Conservation (phyloP, 495 filamentous ascomycete species). For the Hypoxylon trugodes region DNA sequence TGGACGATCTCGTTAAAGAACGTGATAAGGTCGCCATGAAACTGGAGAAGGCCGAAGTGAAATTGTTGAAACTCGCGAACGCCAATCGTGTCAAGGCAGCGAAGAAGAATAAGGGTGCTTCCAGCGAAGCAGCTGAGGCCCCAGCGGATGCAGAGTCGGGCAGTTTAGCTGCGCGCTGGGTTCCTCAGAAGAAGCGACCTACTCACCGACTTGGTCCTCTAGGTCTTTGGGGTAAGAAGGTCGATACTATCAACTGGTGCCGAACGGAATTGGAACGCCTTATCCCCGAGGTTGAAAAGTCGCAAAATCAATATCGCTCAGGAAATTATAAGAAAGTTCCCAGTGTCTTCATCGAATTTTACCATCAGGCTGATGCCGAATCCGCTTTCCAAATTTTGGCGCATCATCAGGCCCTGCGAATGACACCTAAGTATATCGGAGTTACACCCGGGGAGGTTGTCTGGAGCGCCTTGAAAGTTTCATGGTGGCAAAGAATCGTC, state of each 20-base stretch:
- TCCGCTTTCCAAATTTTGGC: constrained; percentile 84
- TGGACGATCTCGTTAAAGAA: constrained; percentile 85
- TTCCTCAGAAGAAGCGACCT: constrained; percentile 82
- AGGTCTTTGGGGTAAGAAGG: constrained; percentile 85
- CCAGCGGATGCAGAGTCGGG: constrained; percentile 70
- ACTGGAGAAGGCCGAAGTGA: constrained; percentile 89
- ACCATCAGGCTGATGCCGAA: constrained; percentile 82
- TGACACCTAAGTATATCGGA: constrained; percentile 91
- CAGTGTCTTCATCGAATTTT: constrained; percentile 91
- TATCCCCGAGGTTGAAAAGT: constrained; percentile 78
- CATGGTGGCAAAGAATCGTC: constrained; percentile 85
- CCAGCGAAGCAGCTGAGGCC: constrained; percentile 59
- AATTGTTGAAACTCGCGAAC: constrained; percentile 85
- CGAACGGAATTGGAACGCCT: constrained; percentile 82
- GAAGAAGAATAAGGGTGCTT: constrained; percentile 82
- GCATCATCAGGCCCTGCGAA: constrained; percentile 89
- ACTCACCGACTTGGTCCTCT: constrained; percentile 82
- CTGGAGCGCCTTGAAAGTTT: constrained; percentile 86
- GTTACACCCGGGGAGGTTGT: constrained; percentile 86
- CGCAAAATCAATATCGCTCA: constrained; percentile 75
- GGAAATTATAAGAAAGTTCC: constrained; percentile 74
- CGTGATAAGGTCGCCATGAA: constrained; percentile 84
- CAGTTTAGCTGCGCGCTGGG: constrained; percentile 79
- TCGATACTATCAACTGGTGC: constrained; percentile 94
- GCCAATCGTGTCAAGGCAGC: constrained; percentile 72